Base-by-base conservation (phyloP, 257 asterid species). In the Osmanthus fragrans region DNA sequence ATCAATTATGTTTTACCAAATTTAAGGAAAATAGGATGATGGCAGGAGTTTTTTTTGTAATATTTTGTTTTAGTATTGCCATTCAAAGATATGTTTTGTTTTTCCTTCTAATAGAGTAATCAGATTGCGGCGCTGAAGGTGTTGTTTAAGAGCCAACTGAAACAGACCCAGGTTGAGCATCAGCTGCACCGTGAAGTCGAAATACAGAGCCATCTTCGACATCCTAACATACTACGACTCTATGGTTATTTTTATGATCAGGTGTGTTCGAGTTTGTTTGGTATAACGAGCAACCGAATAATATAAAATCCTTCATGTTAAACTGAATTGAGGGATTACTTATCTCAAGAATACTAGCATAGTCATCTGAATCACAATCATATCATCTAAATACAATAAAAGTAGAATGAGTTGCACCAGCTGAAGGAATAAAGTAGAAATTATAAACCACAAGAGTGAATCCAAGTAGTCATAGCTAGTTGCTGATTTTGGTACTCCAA, bases 151-250 rank as follows among this genome's bases (percentile, higher is more conserved):
- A 89, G 81, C 85, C 99, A 95, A 83, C 85, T 95, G 58, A 91
- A 91, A 81, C 94, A 93, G 85, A 93, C 97, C 34, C 97, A 90
- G 80, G 97, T 95, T 68, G 97, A 95, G 76, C 99, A 95, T 73
- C 99, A 95, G 88, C 97, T 95, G 75, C 97, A 96, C 7, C 92
- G 99, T 9, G 99, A 95, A 87, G 97, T 95, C 71, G 99, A 95
- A 82, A 95, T 95, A 72, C 99, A 95, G 77, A 93, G 96, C 83
- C 96, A 91, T 85, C 97, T 95, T 81, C 88, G 98, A 64, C 99
- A 95, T 85, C 91, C 99, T 10, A 95, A 95, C 90, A 91, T 95
- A 84, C 84, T 95, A 49, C 89, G 98, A 23, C 92, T 95, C 19
- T 95, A 95, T 65, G 99, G 99, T 13, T 95, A 91, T 86, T 95